These are phyloP conservation scores for Geum urbanum DNA, from an alignment of 306 rosid species.

Conservation along the genomic window DNA sequence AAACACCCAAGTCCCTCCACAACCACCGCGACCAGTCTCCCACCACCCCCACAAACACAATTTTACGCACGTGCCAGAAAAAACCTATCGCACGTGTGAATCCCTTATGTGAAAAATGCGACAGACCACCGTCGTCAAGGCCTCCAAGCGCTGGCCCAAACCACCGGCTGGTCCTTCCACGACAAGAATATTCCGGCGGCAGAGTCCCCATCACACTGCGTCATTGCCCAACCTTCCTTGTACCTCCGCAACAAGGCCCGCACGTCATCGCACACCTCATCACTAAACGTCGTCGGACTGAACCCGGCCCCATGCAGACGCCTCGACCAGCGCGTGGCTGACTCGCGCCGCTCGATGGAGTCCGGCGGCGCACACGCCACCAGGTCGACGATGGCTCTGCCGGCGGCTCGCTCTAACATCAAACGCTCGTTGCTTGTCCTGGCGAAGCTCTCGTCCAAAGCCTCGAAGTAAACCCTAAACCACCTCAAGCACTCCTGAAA, in stretches of 20 bases:
- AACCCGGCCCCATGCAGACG: conserved; percentile 68
- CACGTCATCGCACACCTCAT: conserved; percentile 86
- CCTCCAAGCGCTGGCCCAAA: conserved; percentile 97
- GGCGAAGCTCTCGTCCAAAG: conserved; percentile 73
- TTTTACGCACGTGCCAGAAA: conserved; percentile 46
- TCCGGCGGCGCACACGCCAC: conserved; percentile 54
- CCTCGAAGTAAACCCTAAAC: conserved; percentile 95
- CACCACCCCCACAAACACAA: neutral
- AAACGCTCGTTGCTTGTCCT: conserved; percentile 65
- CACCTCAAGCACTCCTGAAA: conserved; percentile 78
- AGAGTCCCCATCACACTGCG: conserved; percentile 40
- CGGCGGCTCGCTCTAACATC: conserved; percentile 73
- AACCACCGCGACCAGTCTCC: no score
- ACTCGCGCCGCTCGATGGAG: conserved; percentile 68
- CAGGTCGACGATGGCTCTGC: conserved; percentile 74
- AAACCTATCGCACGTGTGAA: conserved; percentile 50
- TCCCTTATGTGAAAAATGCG: neutral
- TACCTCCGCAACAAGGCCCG: conserved; percentile 80
- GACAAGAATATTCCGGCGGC: conserved; percentile 73
- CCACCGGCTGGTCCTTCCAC: conserved; percentile 90
- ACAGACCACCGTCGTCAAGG: conserved; percentile 35
- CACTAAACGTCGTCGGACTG: conserved; percentile 57
- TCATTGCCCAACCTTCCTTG: conserved; percentile 88
- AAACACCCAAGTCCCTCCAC: conserved; percentile 12
- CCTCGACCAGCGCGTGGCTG: conserved; percentile 61